phyloP scores from a whole-genome alignment of 2,329 filamentous ascomycete species.

The Metarhizium anisopliae region DNA sequence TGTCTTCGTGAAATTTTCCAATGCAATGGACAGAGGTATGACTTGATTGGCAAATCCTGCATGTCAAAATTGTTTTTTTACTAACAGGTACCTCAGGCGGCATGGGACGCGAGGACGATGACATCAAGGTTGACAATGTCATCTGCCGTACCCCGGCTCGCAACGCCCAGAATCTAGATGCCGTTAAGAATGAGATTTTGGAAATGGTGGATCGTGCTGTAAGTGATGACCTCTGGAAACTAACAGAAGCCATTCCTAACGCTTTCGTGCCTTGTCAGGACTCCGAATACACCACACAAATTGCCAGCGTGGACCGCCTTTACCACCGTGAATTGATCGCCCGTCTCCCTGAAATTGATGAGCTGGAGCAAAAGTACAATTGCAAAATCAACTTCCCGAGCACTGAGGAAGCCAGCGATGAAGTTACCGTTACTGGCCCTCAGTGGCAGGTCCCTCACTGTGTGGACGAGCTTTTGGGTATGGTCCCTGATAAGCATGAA shows the following conservation, averaged over 20 bases:
- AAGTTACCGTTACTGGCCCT: conserved; percentile 89
- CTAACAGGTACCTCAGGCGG: conserved; percentile 31
- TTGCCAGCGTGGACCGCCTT: conserved; percentile 85
- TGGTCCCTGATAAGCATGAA: conserved; percentile 96
- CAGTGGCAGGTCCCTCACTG: conserved; percentile 98
- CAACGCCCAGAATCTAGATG: conserved; percentile 91
- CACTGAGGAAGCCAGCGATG: conserved; percentile 93
- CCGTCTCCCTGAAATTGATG: conserved; percentile 81
- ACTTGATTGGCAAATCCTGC: not conserved
- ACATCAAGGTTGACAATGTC: conserved; percentile 97
- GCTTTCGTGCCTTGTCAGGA: conserved; percentile 42
- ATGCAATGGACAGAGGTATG: conserved; percentile 88
- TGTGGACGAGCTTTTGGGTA: conserved; percentile 90
- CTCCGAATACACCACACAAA: conserved; percentile 92
- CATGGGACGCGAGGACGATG: conserved; percentile 90
- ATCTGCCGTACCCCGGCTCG: conserved; percentile 95
- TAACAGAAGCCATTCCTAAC: not conserved
- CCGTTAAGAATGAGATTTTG: conserved; percentile 97
- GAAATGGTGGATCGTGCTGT: conserved; percentile 97
- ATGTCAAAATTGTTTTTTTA: not conserved
- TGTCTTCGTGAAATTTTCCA: conserved; percentile 98
- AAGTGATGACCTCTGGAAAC: conserved; percentile 26
- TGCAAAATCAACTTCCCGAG: conserved; percentile 99
- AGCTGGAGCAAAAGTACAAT: conserved; percentile 97
- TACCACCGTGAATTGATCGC: conserved; percentile 92